Conservation (phyloP, 163 green algal species). For the Chlamydomonas reinhardtii region DNA sequence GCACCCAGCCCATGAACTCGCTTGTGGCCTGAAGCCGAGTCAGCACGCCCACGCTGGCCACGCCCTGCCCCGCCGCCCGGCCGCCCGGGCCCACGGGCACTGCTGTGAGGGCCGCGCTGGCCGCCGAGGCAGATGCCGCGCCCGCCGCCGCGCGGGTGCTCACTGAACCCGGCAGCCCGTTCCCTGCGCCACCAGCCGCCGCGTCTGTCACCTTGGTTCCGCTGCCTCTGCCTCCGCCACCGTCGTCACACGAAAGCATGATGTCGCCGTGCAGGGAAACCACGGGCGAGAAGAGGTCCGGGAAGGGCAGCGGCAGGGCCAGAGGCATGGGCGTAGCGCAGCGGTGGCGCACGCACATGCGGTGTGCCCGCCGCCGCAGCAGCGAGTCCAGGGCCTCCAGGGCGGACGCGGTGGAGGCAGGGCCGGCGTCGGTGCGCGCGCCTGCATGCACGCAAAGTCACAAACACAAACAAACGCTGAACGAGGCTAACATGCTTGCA, state of each 20-base stretch:
- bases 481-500: too few species aligned
- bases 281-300: slow-evolving; percentile 44
- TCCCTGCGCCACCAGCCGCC: too few species aligned
- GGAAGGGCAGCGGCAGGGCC: slow-evolving; percentile 67
- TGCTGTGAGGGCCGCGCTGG: neutral
- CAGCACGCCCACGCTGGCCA: slow-evolving; percentile 41
- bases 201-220: too few species aligned
- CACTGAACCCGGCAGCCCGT: too few species aligned
- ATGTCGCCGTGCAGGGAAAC: slow-evolving; percentile 40
- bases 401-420: slow-evolving; percentile 4
- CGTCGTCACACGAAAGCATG: too few species aligned
- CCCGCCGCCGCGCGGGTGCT: neutral
- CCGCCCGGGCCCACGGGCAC: neutral
- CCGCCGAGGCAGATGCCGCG: neutral
- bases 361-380: slow-evolving; percentile 41
- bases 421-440: slow-evolving; percentile 28
- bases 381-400: slow-evolving; percentile 44
- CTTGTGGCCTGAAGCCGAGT: slow-evolving; percentile 35
- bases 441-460: neutral
- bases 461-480: too few species aligned
- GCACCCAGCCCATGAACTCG: slow-evolving; percentile 48
- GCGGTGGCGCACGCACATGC: slow-evolving; percentile 52
- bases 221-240: too few species aligned
- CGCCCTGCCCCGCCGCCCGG: neutral
- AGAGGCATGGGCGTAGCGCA: slow-evolving; percentile 61